Base-by-base conservation (phyloP, 1,284 basidiomycete genomes). In the Rhizopogon hawkerae region DNA sequence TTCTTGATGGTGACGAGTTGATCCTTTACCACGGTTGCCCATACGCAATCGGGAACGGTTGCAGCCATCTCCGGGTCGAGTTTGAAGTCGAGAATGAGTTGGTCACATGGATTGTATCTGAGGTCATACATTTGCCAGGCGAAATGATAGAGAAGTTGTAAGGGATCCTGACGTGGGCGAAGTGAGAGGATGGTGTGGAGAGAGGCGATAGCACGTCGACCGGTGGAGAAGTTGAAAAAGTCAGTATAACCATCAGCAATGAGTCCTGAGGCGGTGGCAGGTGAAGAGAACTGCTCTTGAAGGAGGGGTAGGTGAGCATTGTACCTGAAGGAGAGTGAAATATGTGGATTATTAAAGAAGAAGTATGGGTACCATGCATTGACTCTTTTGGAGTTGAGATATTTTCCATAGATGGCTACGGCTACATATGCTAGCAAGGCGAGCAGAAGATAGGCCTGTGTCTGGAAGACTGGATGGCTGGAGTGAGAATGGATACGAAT, bases 161-260 rank as follows among this genome's bases (percentile, higher is more conserved):
- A 66, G 35, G 86, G 65, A 68, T 94, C 92, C 68, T 94, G 92
- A 60, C 87, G 81, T 49, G 92, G 91, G 42, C 79, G 72, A 51
- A 93, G 77, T 44, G 78, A 74, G 66, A 93, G 77, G 54, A 87
- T 76, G 34, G 85, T 82, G 73, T 94, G 91, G 50, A 92, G 74
- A 33, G 81, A 85, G 35, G 79, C 69, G 48, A 92, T 66, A 55
- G 80, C 83, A 52, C 86, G 82, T 51, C 92, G 76, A 51, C 92
- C 92, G 1, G 90, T 91, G 29, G 89, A 90, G 69, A 86, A 95
- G 58, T 76, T 75, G 69, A 91, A 89, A 64, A 83, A 88, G 69
- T 89, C 84, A 5, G 81, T 76, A 56, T 83, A 74, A 13, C 89
- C 89, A 60, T 92, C 89, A 41, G 69, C 57, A 37, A 74, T 72